These are phyloP conservation scores for Botryotinia globosa DNA, from an alignment of 2,329 filamentous ascomycete species.

Conservation along the genomic window DNA sequence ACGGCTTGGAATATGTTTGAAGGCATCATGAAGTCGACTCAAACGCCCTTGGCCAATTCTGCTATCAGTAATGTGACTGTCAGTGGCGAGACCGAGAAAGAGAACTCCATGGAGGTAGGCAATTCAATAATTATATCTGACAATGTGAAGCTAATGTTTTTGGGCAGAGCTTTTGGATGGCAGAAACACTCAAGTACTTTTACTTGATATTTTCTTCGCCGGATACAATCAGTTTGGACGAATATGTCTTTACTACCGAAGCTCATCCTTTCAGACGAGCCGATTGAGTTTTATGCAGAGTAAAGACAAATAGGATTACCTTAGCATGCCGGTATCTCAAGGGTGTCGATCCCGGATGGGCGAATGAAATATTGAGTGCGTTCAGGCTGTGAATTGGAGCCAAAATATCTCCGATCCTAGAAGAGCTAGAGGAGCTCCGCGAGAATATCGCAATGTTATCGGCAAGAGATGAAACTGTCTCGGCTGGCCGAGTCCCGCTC, in stretches of 20 bases:
- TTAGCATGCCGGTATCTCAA: not conserved
- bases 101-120: conserved; percentile 52
- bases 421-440: not conserved
- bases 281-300: not conserved
- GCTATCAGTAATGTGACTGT: conserved; percentile 42
- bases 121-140: not conserved
- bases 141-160: not conserved
- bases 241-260: conserved; percentile 48
- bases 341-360: too few relatives aligned
- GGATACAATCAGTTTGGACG: conserved; percentile 54
- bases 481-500: too few relatives aligned
- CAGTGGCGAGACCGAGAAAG: conserved; percentile 27
- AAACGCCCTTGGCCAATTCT: conserved; percentile 43
- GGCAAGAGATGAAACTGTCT: not conserved
- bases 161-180: conserved; percentile 52
- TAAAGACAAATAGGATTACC: too few relatives aligned
- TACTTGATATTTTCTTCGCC: conserved; percentile 52
- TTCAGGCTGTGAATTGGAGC: not conserved
- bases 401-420: not conserved
- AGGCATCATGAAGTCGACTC: conserved; percentile 43
- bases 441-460: not conserved
- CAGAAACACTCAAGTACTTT: conserved; percentile 61
- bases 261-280: conserved; percentile 28
- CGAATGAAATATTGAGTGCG: not conserved
- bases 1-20: conserved; percentile 48